These are phyloP conservation scores for Ceratobasidium sp. DNA, from an alignment of 1,284 basidiomycete genomes.

Conservation along the genomic window DNA sequence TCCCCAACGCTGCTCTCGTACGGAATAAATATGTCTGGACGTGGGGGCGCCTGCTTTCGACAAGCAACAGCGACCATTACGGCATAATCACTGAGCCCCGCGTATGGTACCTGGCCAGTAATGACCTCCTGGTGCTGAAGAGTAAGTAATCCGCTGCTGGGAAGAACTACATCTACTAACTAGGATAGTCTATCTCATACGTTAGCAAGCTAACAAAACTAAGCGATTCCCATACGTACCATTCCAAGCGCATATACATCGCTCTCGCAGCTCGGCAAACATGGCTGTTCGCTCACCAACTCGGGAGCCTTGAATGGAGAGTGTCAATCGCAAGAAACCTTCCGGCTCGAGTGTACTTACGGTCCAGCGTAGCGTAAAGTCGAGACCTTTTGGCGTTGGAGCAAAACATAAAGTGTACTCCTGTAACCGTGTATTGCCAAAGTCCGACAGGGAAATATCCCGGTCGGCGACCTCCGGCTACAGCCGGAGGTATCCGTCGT, in stretches of 20 bases:
- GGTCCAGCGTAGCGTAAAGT: neutral
- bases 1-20: neutral
- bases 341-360: neutral
- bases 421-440: conserved; percentile 1
- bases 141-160: neutral
- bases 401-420: neutral
- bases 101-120: neutral
- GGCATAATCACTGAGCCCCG: neutral
- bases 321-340: neutral
- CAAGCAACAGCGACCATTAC: neutral
- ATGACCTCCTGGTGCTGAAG: neutral
- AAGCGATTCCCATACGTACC: neutral
- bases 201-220: neutral
- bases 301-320: neutral
- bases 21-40: neutral
- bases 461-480: no score
- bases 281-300: neutral
- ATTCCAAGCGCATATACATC: conserved; percentile 20
- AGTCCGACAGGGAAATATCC: neutral
- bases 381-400: neutral
- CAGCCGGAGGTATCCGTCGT: no score
- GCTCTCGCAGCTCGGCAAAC: neutral
- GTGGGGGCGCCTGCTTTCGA: neutral
- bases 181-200: neutral
- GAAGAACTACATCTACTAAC: neutral